Evolutionary conservation across 2,329 filamentous ascomycete species (phyloP).

Genomic region (Microdochium nivale): DNA sequence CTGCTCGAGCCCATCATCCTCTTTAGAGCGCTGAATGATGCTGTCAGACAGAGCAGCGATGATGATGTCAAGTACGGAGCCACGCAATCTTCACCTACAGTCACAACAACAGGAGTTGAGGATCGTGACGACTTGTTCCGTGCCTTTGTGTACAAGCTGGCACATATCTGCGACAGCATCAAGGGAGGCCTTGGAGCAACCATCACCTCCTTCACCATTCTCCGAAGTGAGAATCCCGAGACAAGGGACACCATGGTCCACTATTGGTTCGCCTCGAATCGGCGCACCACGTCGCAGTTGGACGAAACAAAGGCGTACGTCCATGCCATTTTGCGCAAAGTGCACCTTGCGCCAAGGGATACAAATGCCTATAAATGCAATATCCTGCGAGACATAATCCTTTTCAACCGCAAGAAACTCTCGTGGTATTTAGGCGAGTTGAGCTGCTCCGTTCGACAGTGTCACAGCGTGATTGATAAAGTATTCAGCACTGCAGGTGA

Average conservation of each 20-base stretch:
- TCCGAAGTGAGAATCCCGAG: background rate
- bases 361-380: background rate
- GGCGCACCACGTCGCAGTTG: background rate
- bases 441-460: background rate
- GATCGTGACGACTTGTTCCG: background rate
- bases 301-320: background rate
- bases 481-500: background rate
- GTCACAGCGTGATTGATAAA: background rate
- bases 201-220: slow-evolving; percentile 5
- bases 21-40: background rate
- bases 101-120: background rate
- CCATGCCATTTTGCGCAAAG: background rate
- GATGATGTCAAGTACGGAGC: no score
- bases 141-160: slow-evolving; percentile 5
- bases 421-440: background rate
- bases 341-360: background rate
- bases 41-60: no score
- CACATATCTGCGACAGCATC: slow-evolving; percentile 5
- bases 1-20: background rate
- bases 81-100: no score
- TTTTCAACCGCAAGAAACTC: background rate
- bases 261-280: slow-evolving; percentile 3
- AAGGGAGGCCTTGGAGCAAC: background rate
- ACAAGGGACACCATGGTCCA: background rate
- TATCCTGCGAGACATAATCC: background rate